A percentile compares a stretch with the other conserved stretches of the same genome.
Conservation (phyloP, 495 filamentous ascomycete genomes). For the Venustampulla echinocandica region DNA sequence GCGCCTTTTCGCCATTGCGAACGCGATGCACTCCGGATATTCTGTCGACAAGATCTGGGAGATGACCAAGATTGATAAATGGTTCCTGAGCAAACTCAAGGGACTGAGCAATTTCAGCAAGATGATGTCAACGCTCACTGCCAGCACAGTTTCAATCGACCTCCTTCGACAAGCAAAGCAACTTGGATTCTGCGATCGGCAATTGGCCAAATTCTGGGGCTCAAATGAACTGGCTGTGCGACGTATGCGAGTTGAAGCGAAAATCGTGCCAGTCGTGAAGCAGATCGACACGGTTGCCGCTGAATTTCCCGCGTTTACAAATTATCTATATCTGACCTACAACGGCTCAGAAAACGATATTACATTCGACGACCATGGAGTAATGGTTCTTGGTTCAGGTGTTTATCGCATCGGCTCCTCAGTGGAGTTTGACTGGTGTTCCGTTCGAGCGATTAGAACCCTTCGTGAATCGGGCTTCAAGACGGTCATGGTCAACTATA, state of each 20-base stretch:
- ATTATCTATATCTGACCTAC: constrained; percentile 96
- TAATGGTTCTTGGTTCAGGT: constrained; percentile 94
- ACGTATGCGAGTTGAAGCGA: constrained; percentile 69
- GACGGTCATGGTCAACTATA: constrained; percentile 98
- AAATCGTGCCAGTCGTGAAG: constrained; percentile 84
- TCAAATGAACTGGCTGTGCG: constrained; percentile 88
- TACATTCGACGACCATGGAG: constrained; percentile 71
- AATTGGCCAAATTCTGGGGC: constrained; percentile 87
- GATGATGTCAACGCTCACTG: constrained; percentile 59
- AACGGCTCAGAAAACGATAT: constrained; percentile 86
- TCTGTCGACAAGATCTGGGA: constrained; percentile 94
- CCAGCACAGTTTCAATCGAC: constrained; percentile 52
- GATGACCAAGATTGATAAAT: constrained; percentile 95
- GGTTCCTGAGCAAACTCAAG: constrained; percentile 89
- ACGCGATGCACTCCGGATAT: constrained; percentile 92
- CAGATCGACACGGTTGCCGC: constrained; percentile 98
- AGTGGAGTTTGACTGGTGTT: constrained; percentile 99
- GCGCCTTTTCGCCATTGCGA: constrained; percentile 93
- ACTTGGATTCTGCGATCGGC: constrained; percentile 86
- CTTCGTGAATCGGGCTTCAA: constrained; percentile 81
- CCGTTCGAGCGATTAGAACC: constrained; percentile 90
- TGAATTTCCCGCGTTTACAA: constrained; percentile 90
- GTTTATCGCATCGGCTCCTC: constrained; percentile 97
- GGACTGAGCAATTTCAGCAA: constrained; percentile 82
- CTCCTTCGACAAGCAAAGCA: constrained; percentile 79